Base-by-base conservation (phyloP, 1,284 basidiomycete species). In the Cryptococcus sp. region DNA sequence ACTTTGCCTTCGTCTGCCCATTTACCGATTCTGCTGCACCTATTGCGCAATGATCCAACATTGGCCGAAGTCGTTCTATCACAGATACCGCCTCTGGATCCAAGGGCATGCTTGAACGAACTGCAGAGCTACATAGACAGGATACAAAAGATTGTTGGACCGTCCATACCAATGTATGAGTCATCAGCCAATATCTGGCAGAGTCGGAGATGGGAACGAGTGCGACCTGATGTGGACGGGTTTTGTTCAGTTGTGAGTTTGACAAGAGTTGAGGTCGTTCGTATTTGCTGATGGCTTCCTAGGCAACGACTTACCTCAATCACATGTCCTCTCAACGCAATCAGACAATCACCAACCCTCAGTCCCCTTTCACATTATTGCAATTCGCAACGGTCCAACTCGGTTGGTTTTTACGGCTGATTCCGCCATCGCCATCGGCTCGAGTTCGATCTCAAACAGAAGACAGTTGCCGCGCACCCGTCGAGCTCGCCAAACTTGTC, bases 261-360 rank as follows among this genome's bases (percentile, higher is more conserved):
- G 30, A 35, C 27, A 17, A 25, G 8, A 20, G 20, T 27, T 38
- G 46, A 43, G 17, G 51, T 23, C 17, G 43, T 47, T 15, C 42
- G 20, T 13, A 10, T 13, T 35, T 35, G 52, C 62, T 64, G 46
- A 65, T 55, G 5, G 13, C 46, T 6, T 51, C 11, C 17, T 45
- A 72, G 72, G 67, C 74, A 11, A 59, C 66, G 6, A 75, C 74
- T 0, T 78, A 75, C 54, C 59, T 78, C 52, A 63, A 65, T 30
- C 76, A 71, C 62, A 68, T 75, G 60, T 57, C 67, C 1, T 60
- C 66, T 5, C 23, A 65, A 1, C 20, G 54, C 0, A 35, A 53
- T 2, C 40, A 47, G 45, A 40, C 60, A 10, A 27, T 61, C 5
- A 23, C 57, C 23, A 69, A 69, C 54, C 58, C 66, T 2, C 63